Conservation (phyloP, 352 stramenopile genomes). For the Phytophthora uliginosa region DNA sequence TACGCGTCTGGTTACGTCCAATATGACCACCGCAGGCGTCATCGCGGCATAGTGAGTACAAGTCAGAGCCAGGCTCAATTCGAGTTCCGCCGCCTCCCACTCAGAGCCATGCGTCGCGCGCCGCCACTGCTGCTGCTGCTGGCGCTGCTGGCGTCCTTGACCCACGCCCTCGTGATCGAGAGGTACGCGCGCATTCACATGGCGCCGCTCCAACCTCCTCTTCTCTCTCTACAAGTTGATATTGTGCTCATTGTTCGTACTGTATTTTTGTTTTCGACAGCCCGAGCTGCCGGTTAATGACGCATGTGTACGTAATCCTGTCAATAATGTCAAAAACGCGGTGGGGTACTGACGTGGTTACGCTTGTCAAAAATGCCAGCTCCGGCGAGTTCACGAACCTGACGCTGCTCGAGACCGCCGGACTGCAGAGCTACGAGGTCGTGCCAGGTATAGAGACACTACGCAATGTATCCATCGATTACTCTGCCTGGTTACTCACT, state of each 20-base stretch:
- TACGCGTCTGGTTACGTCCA: slow-evolving; percentile 16
- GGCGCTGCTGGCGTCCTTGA: slow-evolving; percentile 17
- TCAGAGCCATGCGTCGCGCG: slow-evolving; percentile 28
- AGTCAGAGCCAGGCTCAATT: slow-evolving; percentile 16
- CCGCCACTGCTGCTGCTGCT: slow-evolving; percentile 23
- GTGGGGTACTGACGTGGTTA: background rate
- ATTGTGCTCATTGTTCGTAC: slow-evolving; percentile 10
- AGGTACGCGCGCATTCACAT: slow-evolving; percentile 34
- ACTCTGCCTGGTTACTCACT: slow-evolving; percentile 1
- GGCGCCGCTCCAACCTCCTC: background rate
- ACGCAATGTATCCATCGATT: background rate
- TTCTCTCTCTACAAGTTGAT: background rate
- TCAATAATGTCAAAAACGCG: background rate
- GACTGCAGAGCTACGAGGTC: slow-evolving; percentile 47
- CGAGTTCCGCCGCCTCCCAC: slow-evolving; percentile 16
- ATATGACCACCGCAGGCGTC: slow-evolving; percentile 16
- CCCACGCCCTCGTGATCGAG: slow-evolving; percentile 56
- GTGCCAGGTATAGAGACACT: slow-evolving; percentile 42
- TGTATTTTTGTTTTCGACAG: slow-evolving; percentile 38
- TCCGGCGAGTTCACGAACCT: slow-evolving; percentile 83
- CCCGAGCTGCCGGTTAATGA: slow-evolving; percentile 63
- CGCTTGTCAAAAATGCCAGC: slow-evolving; percentile 23
- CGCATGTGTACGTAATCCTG: slow-evolving; percentile 67
- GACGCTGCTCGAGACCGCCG: slow-evolving; percentile 47
- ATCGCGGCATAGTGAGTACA: slow-evolving; percentile 32